Evolutionary conservation across 495 filamentous ascomycete genomes (phyloP).

Genomic region (Tetracladium setigerum): DNA sequence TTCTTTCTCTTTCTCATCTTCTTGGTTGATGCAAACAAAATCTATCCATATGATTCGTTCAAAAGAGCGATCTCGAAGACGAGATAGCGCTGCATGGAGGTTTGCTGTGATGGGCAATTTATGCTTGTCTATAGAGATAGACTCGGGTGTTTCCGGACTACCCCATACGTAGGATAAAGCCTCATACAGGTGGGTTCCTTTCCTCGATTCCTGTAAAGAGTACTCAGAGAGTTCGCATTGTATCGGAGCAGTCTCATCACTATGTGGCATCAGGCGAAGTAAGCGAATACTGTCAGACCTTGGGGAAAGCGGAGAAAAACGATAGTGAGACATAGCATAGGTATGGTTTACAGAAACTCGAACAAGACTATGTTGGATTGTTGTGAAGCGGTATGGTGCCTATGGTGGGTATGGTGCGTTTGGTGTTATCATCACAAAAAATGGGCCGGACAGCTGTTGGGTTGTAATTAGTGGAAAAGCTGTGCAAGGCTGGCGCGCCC

Average conservation of each 20-base stretch:
- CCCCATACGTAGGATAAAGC: slow-evolving; percentile 10
- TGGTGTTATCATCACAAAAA: slow-evolving; percentile 3
- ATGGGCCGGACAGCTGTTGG: slow-evolving; percentile 3
- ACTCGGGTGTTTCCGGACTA: neutral
- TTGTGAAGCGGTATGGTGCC: slow-evolving; percentile 9
- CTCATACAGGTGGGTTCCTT: slow-evolving; percentile 8
- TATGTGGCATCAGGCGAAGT: slow-evolving; percentile 7
- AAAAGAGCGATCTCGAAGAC: slow-evolving; percentile 10
- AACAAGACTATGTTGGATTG: slow-evolving; percentile 9
- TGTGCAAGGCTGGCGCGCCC: neutral
- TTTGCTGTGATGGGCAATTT: slow-evolving; percentile 12
- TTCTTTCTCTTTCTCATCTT: slow-evolving; percentile 10
- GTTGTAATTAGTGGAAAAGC: slow-evolving; percentile 5
- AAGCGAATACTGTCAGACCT: slow-evolving; percentile 7
- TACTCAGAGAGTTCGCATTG: slow-evolving; percentile 15
- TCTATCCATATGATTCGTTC: slow-evolving; percentile 22
- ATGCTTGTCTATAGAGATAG: slow-evolving; percentile 11
- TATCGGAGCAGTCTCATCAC: slow-evolving; percentile 1
- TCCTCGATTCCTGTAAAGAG: slow-evolving; percentile 6
- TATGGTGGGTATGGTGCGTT: slow-evolving; percentile 8
- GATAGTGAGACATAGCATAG: slow-evolving; percentile 1
- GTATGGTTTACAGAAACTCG: slow-evolving; percentile 6
- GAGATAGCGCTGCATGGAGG: slow-evolving; percentile 14
- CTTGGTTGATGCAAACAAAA: slow-evolving; percentile 26
- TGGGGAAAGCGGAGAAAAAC: slow-evolving; percentile 2